Evolutionary conservation across 2,329 filamentous ascomycete genomes (phyloP), one percentile per base, ranked within the genome.

Genomic region (Monilinia polystroma): DNA sequence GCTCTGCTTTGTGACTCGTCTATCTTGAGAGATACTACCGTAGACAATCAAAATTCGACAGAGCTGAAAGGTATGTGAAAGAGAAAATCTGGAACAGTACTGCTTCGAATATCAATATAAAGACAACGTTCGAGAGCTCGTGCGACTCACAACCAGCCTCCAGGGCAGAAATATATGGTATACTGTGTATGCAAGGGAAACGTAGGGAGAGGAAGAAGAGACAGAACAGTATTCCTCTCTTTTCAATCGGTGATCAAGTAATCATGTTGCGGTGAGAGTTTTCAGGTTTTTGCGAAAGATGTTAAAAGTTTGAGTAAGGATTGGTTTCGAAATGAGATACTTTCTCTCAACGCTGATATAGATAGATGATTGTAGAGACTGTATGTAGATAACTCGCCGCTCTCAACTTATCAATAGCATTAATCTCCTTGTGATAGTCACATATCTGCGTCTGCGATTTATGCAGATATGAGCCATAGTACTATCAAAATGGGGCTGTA

Each of bases 191-290:
- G 35, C 47, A 53, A 32, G 32, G 20, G 26, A 35, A 23, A 54
- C 26, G 29, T 29, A 35, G 20, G 51, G 20, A 64, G 52, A 59
- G 54, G 20, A 45, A 53, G 57, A 60, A 65, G 55, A 54, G 35
- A 56, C 20, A 62, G 45, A 62, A 45, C 26, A 54, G 41, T 49
- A 60, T 62, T 53, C 56, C 56, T 59, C 56, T 47, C 58, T 45
- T n/a, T 60, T 29, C 51, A 51, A 29, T 23, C 14, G 18, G 56
- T 53, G 56, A 41, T 62, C 56, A 62, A 60, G 64, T 54, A 62
- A 38, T 38, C 64, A 66, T 66, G 16, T 26, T 66, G 56, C 64
- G 64, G 64, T 66, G 64, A 62, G 49, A 47, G 56, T 20, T 59
- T 54, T 35, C 23, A 66, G 56, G 56, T 53, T 62, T 12, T 45